A percentile compares a stretch with the other conserved stretches of the same genome.
These are phyloP conservation scores for Phyllachora maydis DNA, from an alignment of 2,329 filamentous ascomycete species.

Conservation along the genomic window DNA sequence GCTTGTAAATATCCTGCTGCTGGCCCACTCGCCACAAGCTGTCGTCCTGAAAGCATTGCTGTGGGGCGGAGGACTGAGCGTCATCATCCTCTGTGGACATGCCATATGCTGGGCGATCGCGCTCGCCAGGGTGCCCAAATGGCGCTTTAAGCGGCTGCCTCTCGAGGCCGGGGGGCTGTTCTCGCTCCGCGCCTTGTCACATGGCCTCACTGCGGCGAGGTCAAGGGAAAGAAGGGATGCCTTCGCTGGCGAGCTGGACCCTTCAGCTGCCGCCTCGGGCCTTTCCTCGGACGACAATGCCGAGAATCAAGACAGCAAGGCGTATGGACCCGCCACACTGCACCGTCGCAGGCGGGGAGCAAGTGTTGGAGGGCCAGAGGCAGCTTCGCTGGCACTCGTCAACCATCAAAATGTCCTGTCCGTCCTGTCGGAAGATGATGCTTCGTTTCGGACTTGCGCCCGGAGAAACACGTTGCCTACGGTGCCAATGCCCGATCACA, in stretches of 20 bases:
- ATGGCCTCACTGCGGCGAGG: no score
- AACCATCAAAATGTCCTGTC: no score
- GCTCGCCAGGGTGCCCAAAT: conserved; percentile 73
- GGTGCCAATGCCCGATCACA: conserved; percentile 10
- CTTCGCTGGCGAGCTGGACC: conserved; percentile 14
- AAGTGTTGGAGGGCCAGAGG: conserved; percentile 4
- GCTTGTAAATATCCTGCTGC: conserved; percentile 61
- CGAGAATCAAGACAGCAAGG: conserved; percentile 1
- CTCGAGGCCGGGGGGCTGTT: no score
- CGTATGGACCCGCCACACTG: not conserved
- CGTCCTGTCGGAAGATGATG: not conserved
- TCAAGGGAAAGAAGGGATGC: no score
- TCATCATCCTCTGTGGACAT: conserved; percentile 53
- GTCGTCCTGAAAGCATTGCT: conserved; percentile 70
- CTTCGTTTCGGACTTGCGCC: conserved; percentile 1
- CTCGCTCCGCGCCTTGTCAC: no score
- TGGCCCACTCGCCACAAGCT: conserved; percentile 63
- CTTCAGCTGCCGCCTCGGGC: conserved; percentile 4
- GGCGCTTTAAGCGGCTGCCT: conserved; percentile 69
- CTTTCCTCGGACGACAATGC: conserved; percentile 5
- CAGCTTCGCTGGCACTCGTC: no score
- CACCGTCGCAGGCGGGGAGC: conserved; percentile 1
- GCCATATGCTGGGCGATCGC: conserved; percentile 70
- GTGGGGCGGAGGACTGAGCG: conserved; percentile 61
- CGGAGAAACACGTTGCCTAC: conserved; percentile 33